phyloP scores from a whole-genome alignment of 2,329 filamentous ascomycete genomes.

The Pseudogymnoascus sp. region DNA sequence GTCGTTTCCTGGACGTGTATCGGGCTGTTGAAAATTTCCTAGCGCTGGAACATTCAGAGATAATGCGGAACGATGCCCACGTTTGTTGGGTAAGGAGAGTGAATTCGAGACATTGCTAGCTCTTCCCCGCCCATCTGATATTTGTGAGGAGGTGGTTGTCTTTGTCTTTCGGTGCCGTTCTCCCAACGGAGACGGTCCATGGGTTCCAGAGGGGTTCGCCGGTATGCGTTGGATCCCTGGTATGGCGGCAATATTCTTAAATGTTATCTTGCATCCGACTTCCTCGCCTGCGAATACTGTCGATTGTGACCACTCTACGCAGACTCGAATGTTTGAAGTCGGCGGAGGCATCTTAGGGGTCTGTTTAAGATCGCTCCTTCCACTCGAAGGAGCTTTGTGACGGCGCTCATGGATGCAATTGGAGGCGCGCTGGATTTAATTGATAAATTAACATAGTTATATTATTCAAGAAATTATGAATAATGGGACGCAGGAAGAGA shows the following conservation, averaged over 20 bases:
- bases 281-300: slow-evolving; percentile 96
- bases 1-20: slow-evolving; percentile 21
- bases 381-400: slow-evolving; percentile 25
- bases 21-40: slow-evolving; percentile 14
- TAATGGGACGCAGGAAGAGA: background rate
- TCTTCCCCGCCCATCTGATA: slow-evolving; percentile 14
- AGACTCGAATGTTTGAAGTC: slow-evolving; percentile 80
- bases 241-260: slow-evolving; percentile 64
- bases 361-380: slow-evolving; percentile 21
- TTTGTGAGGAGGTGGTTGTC: slow-evolving; percentile 19
- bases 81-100: slow-evolving; percentile 26
- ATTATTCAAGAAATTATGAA: background rate
- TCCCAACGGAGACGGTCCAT: slow-evolving; percentile 20
- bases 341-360: slow-evolving; percentile 32
- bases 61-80: slow-evolving; percentile 60
- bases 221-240: slow-evolving; percentile 20
- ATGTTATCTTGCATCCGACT: slow-evolving; percentile 90
- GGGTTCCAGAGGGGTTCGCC: slow-evolving; percentile 20
- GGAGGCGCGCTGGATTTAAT: slow-evolving; percentile 7
- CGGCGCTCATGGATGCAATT: slow-evolving; percentile 27
- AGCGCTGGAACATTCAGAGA: slow-evolving; percentile 51
- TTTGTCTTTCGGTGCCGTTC: slow-evolving; percentile 25
- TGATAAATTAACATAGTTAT: slow-evolving; percentile 9
- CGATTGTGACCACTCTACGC: slow-evolving; percentile 88
- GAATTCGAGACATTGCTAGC: slow-evolving; percentile 26